phyloP scores from a whole-genome alignment of 768 basidiomycete species.

The Amyloporia xantha region DNA sequence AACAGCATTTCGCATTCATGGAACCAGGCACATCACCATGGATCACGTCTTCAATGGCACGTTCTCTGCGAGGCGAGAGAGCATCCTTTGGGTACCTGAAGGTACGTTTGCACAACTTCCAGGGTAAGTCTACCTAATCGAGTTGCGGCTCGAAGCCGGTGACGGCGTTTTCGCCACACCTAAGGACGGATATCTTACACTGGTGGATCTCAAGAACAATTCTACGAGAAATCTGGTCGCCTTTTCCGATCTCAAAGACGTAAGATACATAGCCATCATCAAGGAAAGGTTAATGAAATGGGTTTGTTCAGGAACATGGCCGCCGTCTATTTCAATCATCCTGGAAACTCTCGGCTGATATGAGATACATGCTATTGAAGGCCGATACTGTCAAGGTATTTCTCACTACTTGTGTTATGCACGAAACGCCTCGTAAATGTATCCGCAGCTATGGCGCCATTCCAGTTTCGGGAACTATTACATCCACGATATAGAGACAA shows the following conservation, averaged over 20 bases:
- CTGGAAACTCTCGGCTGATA: conserved; percentile 88
- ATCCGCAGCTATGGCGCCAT: conserved; percentile 82
- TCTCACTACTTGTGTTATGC: neutral
- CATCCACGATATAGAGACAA: conserved; percentile 71
- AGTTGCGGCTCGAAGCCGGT: conserved; percentile 49
- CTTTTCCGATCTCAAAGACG: conserved; percentile 56
- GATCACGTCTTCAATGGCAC: conserved; percentile 94
- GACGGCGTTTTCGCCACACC: conserved; percentile 84
- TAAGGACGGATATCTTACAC: conserved; percentile 57
- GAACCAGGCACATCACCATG: conserved; percentile 67
- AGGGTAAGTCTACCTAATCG: neutral
- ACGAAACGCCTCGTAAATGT: neutral
- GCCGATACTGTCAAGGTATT: conserved; percentile 65
- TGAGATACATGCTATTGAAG: conserved; percentile 83
- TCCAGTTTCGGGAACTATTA: conserved; percentile 91
- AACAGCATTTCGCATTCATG: conserved; percentile 42
- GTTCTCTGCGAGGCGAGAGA: conserved; percentile 43
- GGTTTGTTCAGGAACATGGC: conserved; percentile 43
- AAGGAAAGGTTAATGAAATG: neutral
- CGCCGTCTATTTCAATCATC: conserved; percentile 39
- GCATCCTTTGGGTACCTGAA: conserved; percentile 85
- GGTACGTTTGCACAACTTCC: conserved; percentile 41
- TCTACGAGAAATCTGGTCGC: conserved; percentile 55
- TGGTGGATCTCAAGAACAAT: conserved; percentile 78
- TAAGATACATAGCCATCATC: conserved; percentile 26